Conservation (phyloP, 1,284 basidiomycete species). For the Trametes versicolor region DNA sequence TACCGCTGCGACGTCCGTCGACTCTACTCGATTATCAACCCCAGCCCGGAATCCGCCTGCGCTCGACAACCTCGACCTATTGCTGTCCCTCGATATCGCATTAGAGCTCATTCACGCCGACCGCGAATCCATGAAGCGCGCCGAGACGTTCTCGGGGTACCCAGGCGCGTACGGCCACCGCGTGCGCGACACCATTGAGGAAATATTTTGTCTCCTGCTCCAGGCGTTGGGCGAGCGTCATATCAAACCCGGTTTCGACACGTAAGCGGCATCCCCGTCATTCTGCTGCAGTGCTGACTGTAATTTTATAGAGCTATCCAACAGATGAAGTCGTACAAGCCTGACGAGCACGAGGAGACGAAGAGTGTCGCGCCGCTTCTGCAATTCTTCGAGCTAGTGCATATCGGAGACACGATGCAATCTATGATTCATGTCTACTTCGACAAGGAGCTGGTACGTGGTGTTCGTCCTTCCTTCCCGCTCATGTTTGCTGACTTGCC, state of each 20-base stretch:
- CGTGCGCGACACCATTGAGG: slow-evolving; percentile 91
- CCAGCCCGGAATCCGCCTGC: slow-evolving; percentile 35
- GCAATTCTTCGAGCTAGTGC: slow-evolving; percentile 98
- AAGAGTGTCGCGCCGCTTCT: slow-evolving; percentile 89
- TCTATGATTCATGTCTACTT: slow-evolving; percentile 98
- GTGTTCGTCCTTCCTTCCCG: neutral
- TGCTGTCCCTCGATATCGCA: slow-evolving; percentile 92
- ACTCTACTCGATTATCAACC: slow-evolving; percentile 37
- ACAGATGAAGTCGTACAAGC: slow-evolving; percentile 89
- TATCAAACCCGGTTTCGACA: slow-evolving; percentile 84
- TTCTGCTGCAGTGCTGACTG: neutral
- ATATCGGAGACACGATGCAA: slow-evolving; percentile 97
- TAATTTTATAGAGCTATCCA: slow-evolving; percentile 70
- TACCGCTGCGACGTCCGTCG: slow-evolving; percentile 30
- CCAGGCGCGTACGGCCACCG: slow-evolving; percentile 85
- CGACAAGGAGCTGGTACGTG: slow-evolving; percentile 88
- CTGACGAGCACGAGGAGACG: slow-evolving; percentile 82
- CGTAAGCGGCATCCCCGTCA: slow-evolving; percentile 71
- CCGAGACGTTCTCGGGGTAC: slow-evolving; percentile 90
- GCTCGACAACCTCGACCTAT: slow-evolving; percentile 80
- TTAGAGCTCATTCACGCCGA: slow-evolving; percentile 93
- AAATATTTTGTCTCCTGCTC: slow-evolving; percentile 88
- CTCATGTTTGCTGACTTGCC: neutral
- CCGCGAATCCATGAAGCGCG: slow-evolving; percentile 90
- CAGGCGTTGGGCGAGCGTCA: slow-evolving; percentile 84